Base-by-base conservation (phyloP, 2,329 filamentous ascomycete species). In the Colletotrichum sp. region DNA sequence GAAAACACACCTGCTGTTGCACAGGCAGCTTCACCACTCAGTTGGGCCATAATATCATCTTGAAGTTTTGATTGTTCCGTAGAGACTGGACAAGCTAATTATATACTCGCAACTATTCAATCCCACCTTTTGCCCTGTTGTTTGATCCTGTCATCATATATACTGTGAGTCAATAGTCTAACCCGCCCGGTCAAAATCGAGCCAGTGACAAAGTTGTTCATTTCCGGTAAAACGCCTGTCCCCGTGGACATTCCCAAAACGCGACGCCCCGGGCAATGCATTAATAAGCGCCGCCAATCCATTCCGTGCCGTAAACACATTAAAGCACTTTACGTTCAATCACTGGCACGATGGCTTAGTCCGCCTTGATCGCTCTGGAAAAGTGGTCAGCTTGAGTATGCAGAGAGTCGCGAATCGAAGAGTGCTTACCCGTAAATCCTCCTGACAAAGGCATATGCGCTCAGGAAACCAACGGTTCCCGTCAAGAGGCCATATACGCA, bases 381-480 rank as follows among this genome's bases (percentile, higher is more conserved):
- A 52, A 52, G n/a, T 5, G n/a, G 55, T 7, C 9, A 10, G 59
- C 36, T 68, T 79, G 67, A 80, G 77, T 18, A 3, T n/a, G 7
- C 12, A 64, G 15, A 64, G 32, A 9, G 1, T 28, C 2, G 2
- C 6, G 5, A 12, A 3, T 16, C 10, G 16, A 34, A 28, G 10
- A 32, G 6, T 73, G 87, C 92, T 87, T 83, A 95, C 92, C 92
- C 92, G 83, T 97, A 98, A 81, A 98, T 96, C 82, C 93, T 91
- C 82, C 95, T 89, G 71, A 98, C 92, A 87, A 98, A 98, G 3
- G 93, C 91, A 86, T 97, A 98, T 8, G 95, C 94, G 55, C 94
- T 93, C 84, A 98, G 84, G 84, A 98, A 98, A 3, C 95, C 95
- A 71, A 98, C 91, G 0, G 95, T 98, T 28, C 95, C 95, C 12